These are phyloP conservation scores for Plasmodium blacklocki DNA, from an alignment of 169 alveolate genomes.

Conservation along the genomic window DNA sequence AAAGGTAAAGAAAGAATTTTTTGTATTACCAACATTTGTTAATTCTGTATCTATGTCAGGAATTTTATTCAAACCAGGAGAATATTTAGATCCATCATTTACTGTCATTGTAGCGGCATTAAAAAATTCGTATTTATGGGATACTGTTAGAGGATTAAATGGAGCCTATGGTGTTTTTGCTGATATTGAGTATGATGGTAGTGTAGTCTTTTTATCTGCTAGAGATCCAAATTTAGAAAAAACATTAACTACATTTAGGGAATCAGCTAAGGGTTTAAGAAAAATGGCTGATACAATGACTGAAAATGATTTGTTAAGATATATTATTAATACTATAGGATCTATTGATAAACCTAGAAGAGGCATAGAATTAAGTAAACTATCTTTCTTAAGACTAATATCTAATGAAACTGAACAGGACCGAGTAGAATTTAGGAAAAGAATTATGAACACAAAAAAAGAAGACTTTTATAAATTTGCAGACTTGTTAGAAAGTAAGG, in stretches of 20 bases:
- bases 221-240: constrained; percentile 77
- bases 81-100: constrained; percentile 78
- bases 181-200: constrained; percentile 67
- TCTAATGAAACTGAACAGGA: constrained; percentile 65
- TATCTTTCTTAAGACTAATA: constrained; percentile 41
- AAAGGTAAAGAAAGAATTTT: constrained; percentile 48
- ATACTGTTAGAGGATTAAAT: constrained; percentile 80
- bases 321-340: constrained; percentile 64
- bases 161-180: constrained; percentile 87
- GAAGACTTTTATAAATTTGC: constrained; percentile 77
- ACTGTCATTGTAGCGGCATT: constrained; percentile 80
- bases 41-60: constrained; percentile 87
- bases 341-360: constrained; percentile 72
- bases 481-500: constrained; percentile 57
- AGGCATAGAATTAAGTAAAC: constrained; percentile 60
- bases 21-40: constrained; percentile 81
- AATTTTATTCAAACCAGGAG: constrained; percentile 78
- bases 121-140: constrained; percentile 81
- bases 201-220: constrained; percentile 45
- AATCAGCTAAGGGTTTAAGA: constrained; percentile 68
- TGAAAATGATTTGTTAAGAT: constrained; percentile 64
- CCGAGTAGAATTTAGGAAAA: constrained; percentile 53
- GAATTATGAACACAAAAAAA: constrained; percentile 65
- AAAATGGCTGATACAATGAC: constrained; percentile 77
- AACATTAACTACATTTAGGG: constrained; percentile 61